Conservation (phyloP, 1,284 basidiomycete species). For the Tilletia setariae region DNA sequence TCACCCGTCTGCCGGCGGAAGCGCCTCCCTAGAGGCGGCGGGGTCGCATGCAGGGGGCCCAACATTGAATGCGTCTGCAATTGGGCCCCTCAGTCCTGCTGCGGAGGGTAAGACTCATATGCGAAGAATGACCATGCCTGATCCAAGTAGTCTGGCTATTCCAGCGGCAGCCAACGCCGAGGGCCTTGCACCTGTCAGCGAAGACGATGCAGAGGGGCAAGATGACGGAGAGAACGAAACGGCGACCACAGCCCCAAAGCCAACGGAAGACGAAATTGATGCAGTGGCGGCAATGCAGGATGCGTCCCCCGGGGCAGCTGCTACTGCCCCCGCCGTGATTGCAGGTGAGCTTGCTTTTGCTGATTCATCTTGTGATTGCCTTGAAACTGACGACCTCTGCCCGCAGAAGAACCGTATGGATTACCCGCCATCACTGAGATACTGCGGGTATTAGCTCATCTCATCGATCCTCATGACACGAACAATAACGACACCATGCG, state of each 20-base stretch:
- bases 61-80: conserved; percentile 29
- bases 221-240: neutral
- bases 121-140: conserved; percentile 54
- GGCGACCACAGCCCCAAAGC: neutral
- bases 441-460: conserved; percentile 86
- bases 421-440: conserved; percentile 90
- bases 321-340: neutral
- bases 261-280: neutral
- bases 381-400: too few relatives aligned
- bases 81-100: conserved; percentile 24
- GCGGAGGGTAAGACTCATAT: conserved; percentile 15
- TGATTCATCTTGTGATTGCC: neutral
- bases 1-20: neutral
- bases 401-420: conserved; percentile 64
- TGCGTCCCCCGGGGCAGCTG: too few relatives aligned
- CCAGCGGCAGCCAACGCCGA: conserved; percentile 37
- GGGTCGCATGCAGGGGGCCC: conserved; percentile 17
- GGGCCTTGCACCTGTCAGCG: conserved; percentile 3
- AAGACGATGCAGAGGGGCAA: conserved; percentile 16
- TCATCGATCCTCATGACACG: conserved; percentile 88
- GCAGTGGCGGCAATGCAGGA: neutral
- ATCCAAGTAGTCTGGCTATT: conserved; percentile 50
- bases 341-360: neutral
- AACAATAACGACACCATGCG: conserved; percentile 96
- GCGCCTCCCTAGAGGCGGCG: neutral